phyloP scores from a whole-genome alignment of 2,329 filamentous ascomycete genomes.

The Xylariaceae sp. region DNA sequence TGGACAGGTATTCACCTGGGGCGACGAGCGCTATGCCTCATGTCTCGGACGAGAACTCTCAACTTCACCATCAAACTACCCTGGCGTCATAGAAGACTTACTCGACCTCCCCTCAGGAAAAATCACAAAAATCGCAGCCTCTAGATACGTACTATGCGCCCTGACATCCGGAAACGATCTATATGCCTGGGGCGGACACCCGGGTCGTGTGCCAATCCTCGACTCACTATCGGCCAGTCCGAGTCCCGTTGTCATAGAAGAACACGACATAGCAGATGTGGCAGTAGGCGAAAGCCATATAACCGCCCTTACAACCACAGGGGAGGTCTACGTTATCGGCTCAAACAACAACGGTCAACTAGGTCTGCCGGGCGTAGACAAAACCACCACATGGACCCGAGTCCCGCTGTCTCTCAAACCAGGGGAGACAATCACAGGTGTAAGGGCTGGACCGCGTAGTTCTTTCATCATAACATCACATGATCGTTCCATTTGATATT shows the following conservation, averaged over 20 bases:
- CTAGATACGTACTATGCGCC: constrained; percentile 55
- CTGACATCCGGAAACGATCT: constrained; percentile 54
- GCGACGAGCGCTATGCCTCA: constrained; percentile 54
- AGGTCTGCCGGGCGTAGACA: constrained; percentile 36
- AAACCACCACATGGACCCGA: constrained; percentile 33
- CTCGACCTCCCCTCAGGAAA: constrained; percentile 46
- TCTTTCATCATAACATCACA: constrained; percentile 45
- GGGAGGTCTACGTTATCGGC: constrained; percentile 52
- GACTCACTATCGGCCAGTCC: constrained; percentile 32
- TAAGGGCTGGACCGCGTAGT: constrained; percentile 46
- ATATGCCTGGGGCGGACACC: constrained; percentile 58
- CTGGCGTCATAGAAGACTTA: constrained; percentile 46
- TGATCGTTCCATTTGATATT: constrained; percentile 20
- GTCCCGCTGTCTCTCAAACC: constrained; percentile 27
- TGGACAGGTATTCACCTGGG: constrained; percentile 49
- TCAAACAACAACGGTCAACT: constrained; percentile 58
- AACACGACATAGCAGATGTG: constrained; percentile 52
- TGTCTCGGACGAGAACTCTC: constrained; percentile 52
- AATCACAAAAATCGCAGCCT: constrained; percentile 51
- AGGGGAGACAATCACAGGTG: constrained; percentile 33
- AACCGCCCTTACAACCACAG: constrained; percentile 48
- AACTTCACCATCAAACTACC: constrained; percentile 40
- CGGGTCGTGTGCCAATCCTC: constrained; percentile 32
- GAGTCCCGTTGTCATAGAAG: constrained; percentile 43
- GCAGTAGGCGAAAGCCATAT: constrained; percentile 57